These are phyloP conservation scores for Fusarium robinianum DNA, from an alignment of 2,329 filamentous ascomycete species.

Conservation along the genomic window DNA sequence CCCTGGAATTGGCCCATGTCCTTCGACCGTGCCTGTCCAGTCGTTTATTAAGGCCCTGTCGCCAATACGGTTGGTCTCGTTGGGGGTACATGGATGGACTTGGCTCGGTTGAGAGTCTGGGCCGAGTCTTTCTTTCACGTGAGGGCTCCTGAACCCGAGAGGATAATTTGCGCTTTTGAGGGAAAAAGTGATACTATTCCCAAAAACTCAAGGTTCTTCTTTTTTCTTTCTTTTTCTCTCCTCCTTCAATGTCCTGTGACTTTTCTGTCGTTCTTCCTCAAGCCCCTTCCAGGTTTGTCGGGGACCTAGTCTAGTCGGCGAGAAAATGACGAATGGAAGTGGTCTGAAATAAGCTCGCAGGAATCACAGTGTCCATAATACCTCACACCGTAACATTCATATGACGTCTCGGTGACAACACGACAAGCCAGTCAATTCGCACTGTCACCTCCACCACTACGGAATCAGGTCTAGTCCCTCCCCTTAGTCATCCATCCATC, in stretches of 20 bases:
- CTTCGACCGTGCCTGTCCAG: no score
- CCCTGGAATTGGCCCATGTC: no score
- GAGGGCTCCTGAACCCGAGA: no score
- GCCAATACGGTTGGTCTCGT: no score
- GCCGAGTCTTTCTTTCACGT: no score
- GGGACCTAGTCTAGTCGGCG: constrained; percentile 2
- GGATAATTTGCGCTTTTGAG: no score
- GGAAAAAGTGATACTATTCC: no score
- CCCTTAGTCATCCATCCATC: constrained; percentile 41
- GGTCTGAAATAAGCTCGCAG: constrained; percentile 32
- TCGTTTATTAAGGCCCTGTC: no score
- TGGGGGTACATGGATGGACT: constrained; percentile 8
- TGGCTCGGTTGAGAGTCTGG: no score
- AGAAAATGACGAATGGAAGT: constrained; percentile 32
- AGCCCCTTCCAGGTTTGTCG: no score
- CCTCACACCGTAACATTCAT: constrained; percentile 22
- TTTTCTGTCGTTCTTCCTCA: constrained; percentile 1
- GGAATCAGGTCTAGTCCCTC: constrained; percentile 33
- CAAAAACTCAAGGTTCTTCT: no score
- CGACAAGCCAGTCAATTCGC: constrained; percentile 31
- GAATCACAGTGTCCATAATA: constrained; percentile 13
- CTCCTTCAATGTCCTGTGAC: neutral
- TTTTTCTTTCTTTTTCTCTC: neutral
- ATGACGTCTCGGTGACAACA: neutral
- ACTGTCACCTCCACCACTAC: constrained; percentile 33